These are phyloP conservation scores for Stemphylium lycopersici DNA, from an alignment of 2,329 filamentous ascomycete species.

Conservation along the genomic window DNA sequence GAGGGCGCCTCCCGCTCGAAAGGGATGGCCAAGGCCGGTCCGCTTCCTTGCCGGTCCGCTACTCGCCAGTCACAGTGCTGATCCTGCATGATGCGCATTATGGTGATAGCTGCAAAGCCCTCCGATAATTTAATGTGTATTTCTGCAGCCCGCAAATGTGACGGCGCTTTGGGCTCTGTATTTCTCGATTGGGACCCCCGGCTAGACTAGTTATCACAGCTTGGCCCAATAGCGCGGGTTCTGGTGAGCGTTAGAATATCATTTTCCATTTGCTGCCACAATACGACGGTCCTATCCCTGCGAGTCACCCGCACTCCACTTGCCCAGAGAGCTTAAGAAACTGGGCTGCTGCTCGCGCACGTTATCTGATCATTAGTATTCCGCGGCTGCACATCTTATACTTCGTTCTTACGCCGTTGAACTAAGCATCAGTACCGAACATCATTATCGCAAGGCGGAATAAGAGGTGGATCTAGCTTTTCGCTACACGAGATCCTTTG, in stretches of 20 bases:
- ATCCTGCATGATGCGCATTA: conserved; percentile 30
- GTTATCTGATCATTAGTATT: conserved; percentile 27
- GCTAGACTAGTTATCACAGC: conserved; percentile 44
- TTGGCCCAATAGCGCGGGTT: conserved; percentile 47
- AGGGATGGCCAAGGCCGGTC: conserved; percentile 25
- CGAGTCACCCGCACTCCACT: conserved; percentile 38
- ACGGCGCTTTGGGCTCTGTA: conserved; percentile 36
- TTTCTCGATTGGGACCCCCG: conserved; percentile 29
- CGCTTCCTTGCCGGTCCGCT: conserved; percentile 29
- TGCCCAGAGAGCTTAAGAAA: conserved; percentile 42
- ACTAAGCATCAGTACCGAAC: conserved; percentile 15
- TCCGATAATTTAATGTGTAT: conserved; percentile 26
- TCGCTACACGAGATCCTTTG: conserved; percentile 29
- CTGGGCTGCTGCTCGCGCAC: conserved; percentile 37
- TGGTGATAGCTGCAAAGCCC: conserved; percentile 17
- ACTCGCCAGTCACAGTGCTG: conserved; percentile 37
- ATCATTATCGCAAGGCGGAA: conserved; percentile 16
- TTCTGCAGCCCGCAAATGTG: conserved; percentile 34
- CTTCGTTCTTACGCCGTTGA: conserved; percentile 6
- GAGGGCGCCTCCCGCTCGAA: conserved; percentile 41
- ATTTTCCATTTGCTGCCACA: conserved; percentile 44
- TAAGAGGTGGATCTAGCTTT: conserved; percentile 31
- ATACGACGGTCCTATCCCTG: conserved; percentile 40
- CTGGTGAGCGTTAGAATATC: conserved; percentile 45
- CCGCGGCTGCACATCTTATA: conserved; percentile 11